Percentiles rank a stretch among this genome's conserved stretches.
Conservation (phyloP, 2,329 filamentous ascomycete genomes). For the Pestalotiopsis sp. region DNA sequence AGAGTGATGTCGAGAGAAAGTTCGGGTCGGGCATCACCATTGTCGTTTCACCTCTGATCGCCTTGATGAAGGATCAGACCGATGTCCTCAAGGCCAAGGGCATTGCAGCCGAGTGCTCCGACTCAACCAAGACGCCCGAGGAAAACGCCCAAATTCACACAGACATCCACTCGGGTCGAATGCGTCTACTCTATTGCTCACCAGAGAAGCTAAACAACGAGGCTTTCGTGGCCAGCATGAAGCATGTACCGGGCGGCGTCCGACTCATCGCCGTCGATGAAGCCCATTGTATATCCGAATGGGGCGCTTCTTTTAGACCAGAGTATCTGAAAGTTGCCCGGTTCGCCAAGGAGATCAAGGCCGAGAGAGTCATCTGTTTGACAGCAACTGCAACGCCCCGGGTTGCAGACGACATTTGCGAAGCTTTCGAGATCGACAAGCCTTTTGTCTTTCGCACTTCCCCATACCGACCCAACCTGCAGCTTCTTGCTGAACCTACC, state of each 20-base stretch:
- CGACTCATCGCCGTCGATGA: conserved; percentile 59
- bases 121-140: conserved; percentile 55
- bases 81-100: conserved; percentile 50
- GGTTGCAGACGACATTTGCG: conserved; percentile 55
- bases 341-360: conserved; percentile 54
- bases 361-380: conserved; percentile 59
- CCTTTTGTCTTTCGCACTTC: conserved; percentile 57
- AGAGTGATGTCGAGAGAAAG: conserved; percentile 22
- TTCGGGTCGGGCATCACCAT: conserved; percentile 50
- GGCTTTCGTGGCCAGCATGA: conserved; percentile 56
- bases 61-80: conserved; percentile 62
- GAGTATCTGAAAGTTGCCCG: conserved; percentile 44
- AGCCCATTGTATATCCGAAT: conserved; percentile 59
- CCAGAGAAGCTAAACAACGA: conserved; percentile 63
- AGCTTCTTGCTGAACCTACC: conserved; percentile 49
- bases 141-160: conserved; percentile 39
- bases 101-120: conserved; percentile 53
- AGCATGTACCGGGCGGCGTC: conserved; percentile 52
- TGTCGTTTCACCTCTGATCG: conserved; percentile 56
- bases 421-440: conserved; percentile 49
- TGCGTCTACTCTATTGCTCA: conserved; percentile 58
- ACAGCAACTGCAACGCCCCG: conserved; percentile 60
- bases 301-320: conserved; percentile 32
- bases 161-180: conserved; percentile 41
- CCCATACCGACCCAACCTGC: conserved; percentile 58